Base-by-base conservation (phyloP, 805 yeast species). In the Kurtzmaniella cleridarum region DNA sequence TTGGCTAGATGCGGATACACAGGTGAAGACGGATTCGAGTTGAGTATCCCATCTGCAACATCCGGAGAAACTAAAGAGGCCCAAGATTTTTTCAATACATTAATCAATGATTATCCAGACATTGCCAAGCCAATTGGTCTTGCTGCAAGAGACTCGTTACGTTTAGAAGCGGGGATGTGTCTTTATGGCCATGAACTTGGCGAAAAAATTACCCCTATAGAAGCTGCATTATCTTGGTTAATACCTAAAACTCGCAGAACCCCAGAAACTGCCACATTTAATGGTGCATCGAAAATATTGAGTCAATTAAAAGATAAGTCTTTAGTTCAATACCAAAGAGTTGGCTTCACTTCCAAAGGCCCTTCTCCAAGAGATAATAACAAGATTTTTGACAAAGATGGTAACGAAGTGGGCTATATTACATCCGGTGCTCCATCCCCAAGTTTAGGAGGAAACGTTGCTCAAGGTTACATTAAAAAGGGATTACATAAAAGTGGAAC, bases 111-210 rank as follows among this genome's bases (percentile, higher is more conserved):
- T 30, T 53, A 58, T 41, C 68, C 78, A 55, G 74, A 73, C 3
- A 58, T 66, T 10, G 86, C 88, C 35, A 78, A 77, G 57, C 95
- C 96, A 29, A 86, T 89, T 50, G 98, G 98, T 3, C 76, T 93
- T 37, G 98, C 98, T n/a, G 98, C 98, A 2, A 81, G 98, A 62
- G 98, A 93, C 60, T 86, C 97, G 9, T 71, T 93, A 48, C 78
- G 98, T 55, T 68, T 93, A 38, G 98, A 93, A 67, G 98, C 98
- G 3, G 98, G 98, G 26, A 86, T 93, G 96, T 93, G 98, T 63
- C 72, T 93, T 40, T 93, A 93, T 54, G 98, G 98, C 2, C 84
- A 89, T 58, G 98, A 93, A 62, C 72, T 93, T 52, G 76, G 75
- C 45, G 95, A 88, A 50, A 60, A 65, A 10, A 79, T 76, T 24